Conservation (phyloP, 2,329 filamentous ascomycete species). For the Calycina marina region DNA sequence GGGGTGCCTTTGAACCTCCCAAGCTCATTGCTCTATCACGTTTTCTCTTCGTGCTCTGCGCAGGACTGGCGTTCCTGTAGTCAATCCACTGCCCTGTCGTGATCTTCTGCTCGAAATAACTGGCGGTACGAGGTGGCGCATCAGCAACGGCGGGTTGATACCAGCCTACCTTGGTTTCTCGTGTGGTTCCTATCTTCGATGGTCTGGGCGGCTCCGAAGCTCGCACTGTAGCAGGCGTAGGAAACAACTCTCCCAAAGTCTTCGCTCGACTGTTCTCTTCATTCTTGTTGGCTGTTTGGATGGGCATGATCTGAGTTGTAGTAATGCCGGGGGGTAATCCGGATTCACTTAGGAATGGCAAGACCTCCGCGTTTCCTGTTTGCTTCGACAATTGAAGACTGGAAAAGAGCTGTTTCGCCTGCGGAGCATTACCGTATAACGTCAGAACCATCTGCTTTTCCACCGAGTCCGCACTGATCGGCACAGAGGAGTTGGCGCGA, state of each 20-base stretch:
- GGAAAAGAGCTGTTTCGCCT: conserved; percentile 69
- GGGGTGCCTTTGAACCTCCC: conserved; percentile 42
- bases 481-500: conserved; percentile 11
- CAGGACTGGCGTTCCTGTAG: conserved; percentile 47
- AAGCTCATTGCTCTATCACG: conserved; percentile 58
- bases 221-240: conserved; percentile 49
- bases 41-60: conserved; percentile 41
- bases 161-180: conserved; percentile 34
- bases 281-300: conserved; percentile 25
- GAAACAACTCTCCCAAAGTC: conserved; percentile 61
- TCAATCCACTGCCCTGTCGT: conserved; percentile 57
- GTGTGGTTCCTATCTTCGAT: conserved; percentile 53
- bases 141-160: conserved; percentile 24
- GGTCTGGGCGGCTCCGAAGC: conserved; percentile 58
- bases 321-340: conserved; percentile 62
- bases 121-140: conserved; percentile 25
- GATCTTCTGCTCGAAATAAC: conserved; percentile 53
- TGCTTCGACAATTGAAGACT: conserved; percentile 50
- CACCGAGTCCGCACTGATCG: conserved; percentile 25
- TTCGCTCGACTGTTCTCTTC: conserved; percentile 38
- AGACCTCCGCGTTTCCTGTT: conserved; percentile 15
- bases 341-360: conserved; percentile 42
- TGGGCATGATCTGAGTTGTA: conserved; percentile 48
- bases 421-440: conserved; percentile 59
- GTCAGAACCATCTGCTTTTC: conserved; percentile 53